These are phyloP conservation scores for Pugionium cornutum DNA, from an alignment of 345 rosid genomes.

Conservation along the genomic window DNA sequence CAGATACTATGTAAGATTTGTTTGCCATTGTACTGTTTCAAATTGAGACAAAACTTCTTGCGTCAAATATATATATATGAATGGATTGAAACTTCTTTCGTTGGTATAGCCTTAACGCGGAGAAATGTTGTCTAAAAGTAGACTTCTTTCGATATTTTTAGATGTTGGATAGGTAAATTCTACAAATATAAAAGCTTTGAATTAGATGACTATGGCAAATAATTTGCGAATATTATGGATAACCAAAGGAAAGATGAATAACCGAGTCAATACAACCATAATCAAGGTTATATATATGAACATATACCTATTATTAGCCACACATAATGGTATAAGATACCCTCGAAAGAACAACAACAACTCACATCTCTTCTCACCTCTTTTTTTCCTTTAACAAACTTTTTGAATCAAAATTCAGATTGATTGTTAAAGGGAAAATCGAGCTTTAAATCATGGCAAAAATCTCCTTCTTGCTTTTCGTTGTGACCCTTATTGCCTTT, in stretches of 20 bases:
- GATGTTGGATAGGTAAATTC: conserved; percentile 8
- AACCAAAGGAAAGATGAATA: conserved; percentile 18
- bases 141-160: conserved; percentile 5
- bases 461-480: conserved; percentile 33
- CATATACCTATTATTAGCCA: conserved; percentile 20
- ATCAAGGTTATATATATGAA: background rate
- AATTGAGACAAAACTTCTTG: conserved; percentile 1
- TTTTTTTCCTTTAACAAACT: conserved; percentile 36
- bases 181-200: background rate
- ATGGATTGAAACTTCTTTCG: conserved; percentile 7
- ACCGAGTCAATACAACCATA: conserved; percentile 22
- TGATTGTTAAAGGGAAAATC: conserved; percentile 34
- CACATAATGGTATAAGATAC: conserved; percentile 22
- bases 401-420: conserved; percentile 38
- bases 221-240: conserved; percentile 16
- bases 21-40: conserved; percentile 29
- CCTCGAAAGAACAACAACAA: conserved; percentile 6
- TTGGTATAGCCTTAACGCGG: background rate
- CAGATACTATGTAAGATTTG: background rate
- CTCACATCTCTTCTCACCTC: conserved; percentile 24
- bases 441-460: conserved; percentile 31
- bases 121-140: conserved; percentile 9
- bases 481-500: conserved; percentile 18
- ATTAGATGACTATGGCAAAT: conserved; percentile 5
- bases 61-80: conserved; percentile 15